Percentiles rank a stretch among this genome's conserved stretches.
Evolutionary conservation across 495 filamentous ascomycete species (phyloP).

Genomic region (Xylaria acuta): DNA sequence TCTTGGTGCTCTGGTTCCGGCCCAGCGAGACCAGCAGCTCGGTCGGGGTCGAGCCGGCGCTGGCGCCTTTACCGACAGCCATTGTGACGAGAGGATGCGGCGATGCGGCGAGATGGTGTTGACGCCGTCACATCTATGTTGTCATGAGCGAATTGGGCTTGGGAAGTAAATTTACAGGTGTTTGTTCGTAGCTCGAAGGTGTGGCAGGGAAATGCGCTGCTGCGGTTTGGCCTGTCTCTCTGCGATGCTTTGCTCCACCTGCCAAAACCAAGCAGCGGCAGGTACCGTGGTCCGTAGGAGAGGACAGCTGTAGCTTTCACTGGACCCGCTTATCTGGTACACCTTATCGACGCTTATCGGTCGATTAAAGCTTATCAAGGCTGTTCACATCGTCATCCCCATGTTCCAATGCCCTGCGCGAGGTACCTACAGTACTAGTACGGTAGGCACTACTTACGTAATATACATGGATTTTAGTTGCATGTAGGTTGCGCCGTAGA

Average conservation of each 20-base stretch:
- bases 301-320: conserved; percentile 44
- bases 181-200: conserved; percentile 21
- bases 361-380: background rate
- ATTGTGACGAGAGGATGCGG: conserved; percentile 37
- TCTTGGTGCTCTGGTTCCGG: conserved; percentile 73
- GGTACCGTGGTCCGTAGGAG: conserved; percentile 10
- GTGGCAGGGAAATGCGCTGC: too few relatives aligned
- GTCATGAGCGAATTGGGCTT: conserved; percentile 20
- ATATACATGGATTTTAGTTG: too few relatives aligned
- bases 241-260: conserved; percentile 11
- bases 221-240: background rate
- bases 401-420: too few relatives aligned
- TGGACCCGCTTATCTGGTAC: conserved; percentile 6
- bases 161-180: conserved; percentile 20
- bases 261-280: conserved; percentile 2
- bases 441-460: too few relatives aligned
- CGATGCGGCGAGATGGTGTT: conserved; percentile 28
- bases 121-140: conserved; percentile 37
- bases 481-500: too few relatives aligned
- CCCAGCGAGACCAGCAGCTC: conserved; percentile 50
- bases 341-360: background rate
- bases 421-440: too few relatives aligned
- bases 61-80: conserved; percentile 35
- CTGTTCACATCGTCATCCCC: too few relatives aligned
- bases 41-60: conserved; percentile 34